A percentile compares a stretch with the other conserved stretches of the same genome.
These are phyloP conservation scores for Scleroderma citrinum DNA, from an alignment of 768 basidiomycete genomes.

Conservation along the genomic window DNA sequence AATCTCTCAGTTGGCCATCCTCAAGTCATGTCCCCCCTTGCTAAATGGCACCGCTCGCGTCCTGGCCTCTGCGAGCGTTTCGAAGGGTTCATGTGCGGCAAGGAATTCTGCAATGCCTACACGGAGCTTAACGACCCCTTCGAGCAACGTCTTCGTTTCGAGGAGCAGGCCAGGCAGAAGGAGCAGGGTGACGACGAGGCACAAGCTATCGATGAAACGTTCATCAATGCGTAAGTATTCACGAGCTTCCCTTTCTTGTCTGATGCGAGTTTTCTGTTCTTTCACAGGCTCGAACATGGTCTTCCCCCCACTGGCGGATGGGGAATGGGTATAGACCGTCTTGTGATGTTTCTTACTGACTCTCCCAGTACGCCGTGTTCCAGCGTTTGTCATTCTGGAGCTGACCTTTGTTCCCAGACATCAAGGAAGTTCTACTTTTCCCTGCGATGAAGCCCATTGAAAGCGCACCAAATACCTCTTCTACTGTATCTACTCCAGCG, in stretches of 20 bases:
- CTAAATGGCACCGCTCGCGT: slow-evolving; percentile 97
- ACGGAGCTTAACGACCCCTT: slow-evolving; percentile 99
- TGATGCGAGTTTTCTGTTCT: not conserved
- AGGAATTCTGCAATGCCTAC: slow-evolving; percentile 98
- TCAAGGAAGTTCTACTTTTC: slow-evolving; percentile 96
- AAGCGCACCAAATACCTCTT: slow-evolving; percentile 32
- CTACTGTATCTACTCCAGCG: slow-evolving; percentile 14
- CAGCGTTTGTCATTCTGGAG: slow-evolving; percentile 3
- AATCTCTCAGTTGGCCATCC: slow-evolving; percentile 78
- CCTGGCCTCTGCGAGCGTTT: slow-evolving; percentile 98
- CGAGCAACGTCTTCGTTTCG: slow-evolving; percentile 91
- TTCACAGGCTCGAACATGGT: slow-evolving; percentile 85
- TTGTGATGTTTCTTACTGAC: slow-evolving; percentile 98
- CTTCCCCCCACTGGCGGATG: slow-evolving; percentile 97
- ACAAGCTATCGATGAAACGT: slow-evolving; percentile 94
- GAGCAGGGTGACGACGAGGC: slow-evolving; percentile 97
- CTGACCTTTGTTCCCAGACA: slow-evolving; percentile 46
- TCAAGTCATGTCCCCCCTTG: slow-evolving; percentile 98
- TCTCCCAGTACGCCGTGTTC: slow-evolving; percentile 65
- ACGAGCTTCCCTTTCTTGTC: not conserved
- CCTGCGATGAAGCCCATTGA: slow-evolving; percentile 93
- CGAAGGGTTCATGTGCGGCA: slow-evolving; percentile 96
- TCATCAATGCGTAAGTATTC: slow-evolving; percentile 78
- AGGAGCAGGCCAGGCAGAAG: slow-evolving; percentile 93
- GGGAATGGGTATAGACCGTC: slow-evolving; percentile 92